Evolutionary conservation across 2,329 filamentous ascomycete genomes (phyloP).

Genomic region (Hyphodiscus sp.): DNA sequence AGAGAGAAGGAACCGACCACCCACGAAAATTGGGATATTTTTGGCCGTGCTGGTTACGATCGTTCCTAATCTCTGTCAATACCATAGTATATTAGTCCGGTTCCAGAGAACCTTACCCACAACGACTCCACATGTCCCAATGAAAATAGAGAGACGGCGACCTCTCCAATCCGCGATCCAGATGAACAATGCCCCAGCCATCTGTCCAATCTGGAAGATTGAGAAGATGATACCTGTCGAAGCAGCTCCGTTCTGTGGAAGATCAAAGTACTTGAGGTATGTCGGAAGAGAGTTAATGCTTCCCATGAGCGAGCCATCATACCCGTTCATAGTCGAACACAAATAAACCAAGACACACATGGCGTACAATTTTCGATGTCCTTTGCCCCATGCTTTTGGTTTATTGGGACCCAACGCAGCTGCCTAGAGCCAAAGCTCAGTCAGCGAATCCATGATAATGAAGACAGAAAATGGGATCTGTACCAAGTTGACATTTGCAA

Average conservation of each 20-base stretch:
- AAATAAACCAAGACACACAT: constrained; percentile 23
- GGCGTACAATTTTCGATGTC: constrained; percentile 18
- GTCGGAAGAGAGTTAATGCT: constrained; percentile 34
- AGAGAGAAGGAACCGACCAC: constrained; percentile 41
- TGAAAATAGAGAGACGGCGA: constrained; percentile 41
- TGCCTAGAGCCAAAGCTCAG: too few relatives aligned
- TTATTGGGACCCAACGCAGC: too few relatives aligned
- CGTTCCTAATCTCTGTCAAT: neutral
- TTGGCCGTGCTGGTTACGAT: neutral
- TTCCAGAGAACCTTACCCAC: neutral
- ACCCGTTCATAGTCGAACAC: constrained; percentile 38
- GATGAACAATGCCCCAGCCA: constrained; percentile 38
- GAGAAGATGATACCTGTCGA: constrained; percentile 33
- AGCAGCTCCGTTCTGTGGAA: constrained; percentile 33
- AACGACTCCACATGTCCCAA: constrained; percentile 26
- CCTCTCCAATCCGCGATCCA: constrained; percentile 40
- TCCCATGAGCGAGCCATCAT: constrained; percentile 38
- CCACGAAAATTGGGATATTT: constrained; percentile 39
- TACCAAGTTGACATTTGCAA: too few relatives aligned
- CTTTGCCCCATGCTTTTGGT: constrained; percentile 4
- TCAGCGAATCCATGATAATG: too few relatives aligned
- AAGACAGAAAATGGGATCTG: too few relatives aligned
- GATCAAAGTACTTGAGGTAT: constrained; percentile 35
- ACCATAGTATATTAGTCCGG: neutral
- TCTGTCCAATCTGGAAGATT: constrained; percentile 37